Evolutionary conservation across 2,329 filamentous ascomycete species (phyloP).

Genomic region (Sporothrix globosa): DNA sequence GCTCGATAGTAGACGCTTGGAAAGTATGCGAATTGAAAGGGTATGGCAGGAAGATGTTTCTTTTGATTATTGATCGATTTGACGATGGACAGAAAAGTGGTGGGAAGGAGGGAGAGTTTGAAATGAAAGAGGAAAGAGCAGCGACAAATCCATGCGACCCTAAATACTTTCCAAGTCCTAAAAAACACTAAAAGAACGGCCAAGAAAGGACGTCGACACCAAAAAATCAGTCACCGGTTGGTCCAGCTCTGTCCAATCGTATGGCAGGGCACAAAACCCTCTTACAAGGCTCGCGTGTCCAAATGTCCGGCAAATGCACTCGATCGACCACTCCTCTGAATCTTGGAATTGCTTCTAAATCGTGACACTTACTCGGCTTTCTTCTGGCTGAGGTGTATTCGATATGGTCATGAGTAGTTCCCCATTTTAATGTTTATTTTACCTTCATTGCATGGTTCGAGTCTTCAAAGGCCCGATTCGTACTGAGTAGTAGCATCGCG

Average conservation of each 20-base stretch:
- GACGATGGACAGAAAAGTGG: background rate
- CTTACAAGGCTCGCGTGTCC: background rate
- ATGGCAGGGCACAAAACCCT: slow-evolving; percentile 18
- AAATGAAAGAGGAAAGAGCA: background rate
- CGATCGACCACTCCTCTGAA: background rate
- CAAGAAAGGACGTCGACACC: background rate
- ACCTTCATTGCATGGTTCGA: too few species aligned
- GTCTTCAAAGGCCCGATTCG: too few species aligned
- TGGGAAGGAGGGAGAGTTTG: slow-evolving; percentile 13
- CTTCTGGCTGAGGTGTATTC: too few species aligned
- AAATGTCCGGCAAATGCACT: background rate
- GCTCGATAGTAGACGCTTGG: background rate
- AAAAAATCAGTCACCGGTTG: background rate
- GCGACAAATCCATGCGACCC: background rate
- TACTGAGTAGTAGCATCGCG: too few species aligned
- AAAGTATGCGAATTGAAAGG: background rate
- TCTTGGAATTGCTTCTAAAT: too few species aligned
- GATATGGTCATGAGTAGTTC: too few species aligned
- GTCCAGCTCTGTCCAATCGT: slow-evolving; percentile 19
- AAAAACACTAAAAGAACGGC: background rate
- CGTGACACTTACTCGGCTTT: too few species aligned
- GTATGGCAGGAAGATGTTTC: background rate
- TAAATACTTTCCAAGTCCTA: background rate
- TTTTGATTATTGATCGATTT: background rate
- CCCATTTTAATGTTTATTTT: too few species aligned